Conservation (phyloP, 805 yeast genomes). For the Peterozyma xylosa region DNA sequence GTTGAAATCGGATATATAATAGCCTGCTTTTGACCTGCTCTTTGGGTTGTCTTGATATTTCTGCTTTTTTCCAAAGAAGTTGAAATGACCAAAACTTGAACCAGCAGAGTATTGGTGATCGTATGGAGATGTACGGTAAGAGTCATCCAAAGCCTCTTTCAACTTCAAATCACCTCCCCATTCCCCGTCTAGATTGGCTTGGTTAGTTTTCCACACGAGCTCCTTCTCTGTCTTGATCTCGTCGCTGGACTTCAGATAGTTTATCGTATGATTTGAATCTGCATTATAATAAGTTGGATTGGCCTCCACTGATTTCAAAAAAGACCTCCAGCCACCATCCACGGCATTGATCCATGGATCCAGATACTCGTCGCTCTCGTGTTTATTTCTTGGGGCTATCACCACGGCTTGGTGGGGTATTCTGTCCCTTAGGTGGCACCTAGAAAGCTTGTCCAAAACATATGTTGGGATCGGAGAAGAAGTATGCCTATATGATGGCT, state of each 20-base stretch:
- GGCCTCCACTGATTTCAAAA: constrained; percentile 17
- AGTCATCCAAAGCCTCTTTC: constrained; percentile 39
- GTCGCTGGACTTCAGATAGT: not conserved
- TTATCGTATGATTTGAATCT: constrained; percentile 14
- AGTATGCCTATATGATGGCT: constrained; percentile 14
- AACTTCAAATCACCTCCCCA: constrained; percentile 74
- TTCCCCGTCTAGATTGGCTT: constrained; percentile 35
- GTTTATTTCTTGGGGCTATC: not conserved
- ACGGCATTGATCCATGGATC: constrained; percentile 17
- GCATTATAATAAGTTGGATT: constrained; percentile 18
- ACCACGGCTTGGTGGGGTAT: no score
- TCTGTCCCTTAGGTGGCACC: constrained; percentile 28
- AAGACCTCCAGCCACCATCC: constrained; percentile 14
- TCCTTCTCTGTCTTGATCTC: constrained; percentile 12
- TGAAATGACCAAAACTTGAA: no score
- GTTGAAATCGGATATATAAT: constrained; percentile 61
- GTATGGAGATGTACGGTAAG: constrained; percentile 4
- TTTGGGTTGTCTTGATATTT: constrained; percentile 22
- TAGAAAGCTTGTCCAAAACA: constrained; percentile 48
- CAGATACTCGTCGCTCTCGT: constrained; percentile 1
- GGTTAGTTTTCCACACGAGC: constrained; percentile 8
- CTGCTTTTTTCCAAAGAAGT: constrained; percentile 10
- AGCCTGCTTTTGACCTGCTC: constrained; percentile 50
- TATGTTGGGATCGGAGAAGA: constrained; percentile 49
- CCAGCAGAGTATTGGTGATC: no score